Evolutionary conservation across 768 basidiomycete genomes (phyloP), one percentile per base, ranked within the genome.

Genomic region (Gymnopilus dilepis): DNA sequence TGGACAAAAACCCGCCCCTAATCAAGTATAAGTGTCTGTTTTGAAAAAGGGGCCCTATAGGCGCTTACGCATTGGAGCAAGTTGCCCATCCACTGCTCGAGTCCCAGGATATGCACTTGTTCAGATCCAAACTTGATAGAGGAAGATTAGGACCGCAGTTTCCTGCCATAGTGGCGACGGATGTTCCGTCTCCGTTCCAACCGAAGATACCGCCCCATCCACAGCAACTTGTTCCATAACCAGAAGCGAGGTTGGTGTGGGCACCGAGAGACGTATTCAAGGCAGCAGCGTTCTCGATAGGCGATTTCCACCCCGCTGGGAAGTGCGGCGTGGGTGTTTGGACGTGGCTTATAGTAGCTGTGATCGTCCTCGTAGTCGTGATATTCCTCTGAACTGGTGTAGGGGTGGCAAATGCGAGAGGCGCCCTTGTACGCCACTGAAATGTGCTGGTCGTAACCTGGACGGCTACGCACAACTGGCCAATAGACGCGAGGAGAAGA

Each of bases 151-250:
- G 56, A 22, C 43, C 56, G 43, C 56, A 57, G 31, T 31, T 30
- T 28, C 56, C 56, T 9, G 31, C 43, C 56, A 57, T 43, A 15
- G 56, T 57, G 33, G 56, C 56, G 12, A 28, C 56, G 15, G 26
- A 17, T 26, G 24, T 9, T 11, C 56, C 56, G 13, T 15, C 11
- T 11, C 56, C 59, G 6, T 31, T 38, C 59, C 59, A 60, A 6
- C 59, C 59, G 26, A 42, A 60, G 11, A 47, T 28, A 8, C 59
- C 59, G 6, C 50, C 59, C 59, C 59, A 60, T 21, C 59, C 59
- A n/a, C 59, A 60, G 24, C 59, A 60, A 11, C n/a, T 37, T 11
- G 59, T 60, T 6, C 42, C 52, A 40, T 55, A 60, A 13, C 43
- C 52, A 22, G 59, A 60, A 15, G 59, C 59, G 24, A 42, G 26